Conservation (phyloP, 257 asterid genomes). For the Lantana camara region DNA sequence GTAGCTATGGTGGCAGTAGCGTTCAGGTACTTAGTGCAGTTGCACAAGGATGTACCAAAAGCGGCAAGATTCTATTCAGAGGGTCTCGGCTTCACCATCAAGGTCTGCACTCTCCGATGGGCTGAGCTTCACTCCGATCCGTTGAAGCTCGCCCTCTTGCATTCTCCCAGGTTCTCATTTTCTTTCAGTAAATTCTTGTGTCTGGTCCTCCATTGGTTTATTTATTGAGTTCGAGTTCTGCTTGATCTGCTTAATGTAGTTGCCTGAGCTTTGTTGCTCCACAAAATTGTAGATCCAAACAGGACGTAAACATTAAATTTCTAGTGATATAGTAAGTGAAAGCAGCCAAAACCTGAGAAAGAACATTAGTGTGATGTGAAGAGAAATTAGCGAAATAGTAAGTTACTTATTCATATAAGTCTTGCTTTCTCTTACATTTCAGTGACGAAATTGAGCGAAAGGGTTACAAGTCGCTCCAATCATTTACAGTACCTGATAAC, state of each 20-base stretch:
- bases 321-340: too few species aligned
- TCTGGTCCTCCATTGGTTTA: neutral
- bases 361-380: too few species aligned
- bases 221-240: neutral
- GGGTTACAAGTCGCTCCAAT: conserved; percentile 78
- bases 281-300: too few species aligned
- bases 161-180: conserved; percentile 51
- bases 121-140: conserved; percentile 94
- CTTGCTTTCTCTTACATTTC: conserved; percentile 23
- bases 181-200: neutral
- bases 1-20: conserved; percentile 69
- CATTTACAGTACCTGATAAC: conserved; percentile 82
- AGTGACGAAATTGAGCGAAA: conserved; percentile 57
- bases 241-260: too few species aligned
- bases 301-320: too few species aligned
- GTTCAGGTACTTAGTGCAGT: conserved; percentile 74
- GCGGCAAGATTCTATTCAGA: conserved; percentile 88
- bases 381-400: too few species aligned
- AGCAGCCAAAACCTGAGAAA: too few species aligned
- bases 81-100: conserved; percentile 74
- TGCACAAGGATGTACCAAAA: conserved; percentile 91
- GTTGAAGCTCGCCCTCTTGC: conserved; percentile 78
- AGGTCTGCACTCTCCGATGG: conserved; percentile 87
- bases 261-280: neutral
- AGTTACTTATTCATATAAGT: too few species aligned